Percentiles rank a stretch among this genome's conserved stretches.
Evolutionary conservation across 768 basidiomycete genomes (phyloP).

Genomic region (Tylopilus subfusipes): DNA sequence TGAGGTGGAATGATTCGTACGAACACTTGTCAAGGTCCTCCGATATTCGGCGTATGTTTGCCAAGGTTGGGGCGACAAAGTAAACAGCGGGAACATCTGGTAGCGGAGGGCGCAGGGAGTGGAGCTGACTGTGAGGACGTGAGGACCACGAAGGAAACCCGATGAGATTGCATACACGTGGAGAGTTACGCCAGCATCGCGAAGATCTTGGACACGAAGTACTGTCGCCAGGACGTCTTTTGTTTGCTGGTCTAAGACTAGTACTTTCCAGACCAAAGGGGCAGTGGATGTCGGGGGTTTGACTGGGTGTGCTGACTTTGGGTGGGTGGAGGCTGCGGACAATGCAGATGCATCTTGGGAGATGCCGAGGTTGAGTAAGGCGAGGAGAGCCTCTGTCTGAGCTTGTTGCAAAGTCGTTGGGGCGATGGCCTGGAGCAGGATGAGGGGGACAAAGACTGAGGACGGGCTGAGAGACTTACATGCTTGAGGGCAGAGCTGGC

Average conservation of each 20-base stretch:
- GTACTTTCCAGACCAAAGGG: slow-evolving; percentile 93
- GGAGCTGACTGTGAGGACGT: slow-evolving; percentile 66
- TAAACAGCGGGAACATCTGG: slow-evolving; percentile 97
- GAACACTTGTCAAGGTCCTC: slow-evolving; percentile 87
- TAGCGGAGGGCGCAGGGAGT: slow-evolving; percentile 81
- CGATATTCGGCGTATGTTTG: slow-evolving; percentile 86
- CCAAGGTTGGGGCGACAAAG: slow-evolving; percentile 87
- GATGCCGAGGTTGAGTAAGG: slow-evolving; percentile 79
- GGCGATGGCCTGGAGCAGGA: slow-evolving; percentile 36
- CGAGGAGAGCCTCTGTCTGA: slow-evolving; percentile 81
- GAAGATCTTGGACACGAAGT: slow-evolving; percentile 90
- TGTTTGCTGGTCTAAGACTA: slow-evolving; percentile 91
- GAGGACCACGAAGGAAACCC: slow-evolving; percentile 1
- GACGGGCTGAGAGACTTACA: slow-evolving; percentile 26
- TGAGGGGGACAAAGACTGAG: slow-evolving; percentile 20
- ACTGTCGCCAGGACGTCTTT: slow-evolving; percentile 97
- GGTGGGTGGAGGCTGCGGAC: slow-evolving; percentile 6
- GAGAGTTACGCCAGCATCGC: slow-evolving; percentile 94
- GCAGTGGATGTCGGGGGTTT: slow-evolving; percentile 53
- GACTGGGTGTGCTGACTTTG: slow-evolving; percentile 37
- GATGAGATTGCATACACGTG: slow-evolving; percentile 73
- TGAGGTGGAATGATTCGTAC: slow-evolving; percentile 92
- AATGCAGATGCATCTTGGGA: slow-evolving; percentile 35
- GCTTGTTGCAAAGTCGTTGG: slow-evolving; percentile 75
- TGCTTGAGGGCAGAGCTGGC: slow-evolving; percentile 45